phyloP scores from a whole-genome alignment of 148 eudicot genomes.

The Persicaria tinctoria region DNA sequence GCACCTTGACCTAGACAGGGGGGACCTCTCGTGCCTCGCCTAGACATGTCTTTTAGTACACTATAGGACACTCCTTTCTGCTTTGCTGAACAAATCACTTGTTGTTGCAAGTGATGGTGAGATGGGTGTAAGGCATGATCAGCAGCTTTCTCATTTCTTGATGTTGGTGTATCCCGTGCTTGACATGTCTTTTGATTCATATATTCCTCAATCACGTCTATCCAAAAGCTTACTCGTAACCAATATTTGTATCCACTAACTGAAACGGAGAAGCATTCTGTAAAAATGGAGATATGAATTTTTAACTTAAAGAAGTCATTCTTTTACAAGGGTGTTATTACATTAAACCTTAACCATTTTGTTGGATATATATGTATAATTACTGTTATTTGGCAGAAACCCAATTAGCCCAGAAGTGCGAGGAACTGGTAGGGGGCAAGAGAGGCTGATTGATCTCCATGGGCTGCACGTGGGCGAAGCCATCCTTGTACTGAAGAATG shows the following conservation, averaged over 20 bases:
- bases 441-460: constrained; percentile 81
- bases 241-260: background rate
- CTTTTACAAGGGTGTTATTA: background rate
- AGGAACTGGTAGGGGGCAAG: constrained; percentile 54
- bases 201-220: background rate
- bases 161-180: constrained; percentile 8
- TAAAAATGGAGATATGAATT: background rate
- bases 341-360: background rate
- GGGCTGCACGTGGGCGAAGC: constrained; percentile 91
- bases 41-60: too few relatives aligned
- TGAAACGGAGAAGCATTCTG: background rate
- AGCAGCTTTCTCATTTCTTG: background rate
- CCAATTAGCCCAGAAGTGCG: constrained; percentile 43
- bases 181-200: constrained; percentile 8
- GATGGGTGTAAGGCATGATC: background rate
- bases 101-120: background rate
- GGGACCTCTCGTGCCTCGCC: too few relatives aligned
- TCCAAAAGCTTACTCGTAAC: background rate
- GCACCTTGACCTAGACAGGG: too few relatives aligned
- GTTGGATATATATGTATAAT: background rate
- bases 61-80: too few relatives aligned
- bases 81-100: background rate
- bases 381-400: constrained; percentile 43
- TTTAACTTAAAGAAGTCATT: background rate
- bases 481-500: constrained; percentile 66